Conservation (phyloP, 2,329 filamentous ascomycete genomes). For the Talaromyces sp. region DNA sequence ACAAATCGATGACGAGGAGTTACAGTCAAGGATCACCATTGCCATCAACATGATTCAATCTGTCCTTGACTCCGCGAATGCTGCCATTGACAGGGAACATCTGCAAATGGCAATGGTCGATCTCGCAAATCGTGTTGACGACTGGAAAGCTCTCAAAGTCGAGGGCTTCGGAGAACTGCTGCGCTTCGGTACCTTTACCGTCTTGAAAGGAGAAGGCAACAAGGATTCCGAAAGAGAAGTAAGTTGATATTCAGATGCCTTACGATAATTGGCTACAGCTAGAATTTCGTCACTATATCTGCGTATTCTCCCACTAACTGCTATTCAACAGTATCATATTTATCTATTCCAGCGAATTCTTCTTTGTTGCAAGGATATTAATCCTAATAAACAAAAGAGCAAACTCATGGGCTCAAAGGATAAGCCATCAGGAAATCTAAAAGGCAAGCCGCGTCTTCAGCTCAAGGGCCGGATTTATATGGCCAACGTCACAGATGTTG, state of each 20-base stretch:
- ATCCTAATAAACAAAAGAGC: slow-evolving; percentile 74
- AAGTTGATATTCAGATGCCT: slow-evolving; percentile 28
- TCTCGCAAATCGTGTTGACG: slow-evolving; percentile 77
- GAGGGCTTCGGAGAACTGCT: slow-evolving; percentile 89
- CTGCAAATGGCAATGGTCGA: slow-evolving; percentile 80
- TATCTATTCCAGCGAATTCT: slow-evolving; percentile 95
- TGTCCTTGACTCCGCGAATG: slow-evolving; percentile 80
- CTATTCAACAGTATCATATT: slow-evolving; percentile 73
- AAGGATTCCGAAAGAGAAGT: slow-evolving; percentile 91
- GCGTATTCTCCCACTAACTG: slow-evolving; percentile 18
- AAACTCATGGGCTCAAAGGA: slow-evolving; percentile 63
- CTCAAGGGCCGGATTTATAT: slow-evolving; percentile 98
- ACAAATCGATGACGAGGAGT: slow-evolving; percentile 70
- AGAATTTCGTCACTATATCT: neutral
- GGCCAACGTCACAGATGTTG: slow-evolving; percentile 96
- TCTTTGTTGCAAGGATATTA: slow-evolving; percentile 93
- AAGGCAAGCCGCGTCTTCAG: slow-evolving; percentile 73
- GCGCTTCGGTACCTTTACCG: slow-evolving; percentile 84
- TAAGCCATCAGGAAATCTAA: slow-evolving; percentile 66
- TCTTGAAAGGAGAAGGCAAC: slow-evolving; percentile 71
- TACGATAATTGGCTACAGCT: neutral
- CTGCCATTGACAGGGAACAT: slow-evolving; percentile 84
- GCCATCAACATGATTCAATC: slow-evolving; percentile 81
- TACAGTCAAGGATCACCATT: slow-evolving; percentile 66
- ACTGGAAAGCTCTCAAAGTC: slow-evolving; percentile 92